Conservation (phyloP, 78 protist genomes). For the Dictyostelium citrinum region DNA sequence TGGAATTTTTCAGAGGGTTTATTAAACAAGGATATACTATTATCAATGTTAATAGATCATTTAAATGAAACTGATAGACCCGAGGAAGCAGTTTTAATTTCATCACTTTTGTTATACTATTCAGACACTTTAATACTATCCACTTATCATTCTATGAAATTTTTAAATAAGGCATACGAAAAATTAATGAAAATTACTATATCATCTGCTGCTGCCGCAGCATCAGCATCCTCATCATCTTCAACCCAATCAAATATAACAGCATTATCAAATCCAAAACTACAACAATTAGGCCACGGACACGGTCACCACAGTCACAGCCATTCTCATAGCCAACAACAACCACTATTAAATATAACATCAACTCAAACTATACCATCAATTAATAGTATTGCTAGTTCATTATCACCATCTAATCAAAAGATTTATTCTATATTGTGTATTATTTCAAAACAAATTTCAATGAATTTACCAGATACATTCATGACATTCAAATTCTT, state of each 20-base stretch:
- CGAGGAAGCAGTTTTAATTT: constrained; percentile 27
- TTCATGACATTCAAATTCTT: constrained; percentile 61
- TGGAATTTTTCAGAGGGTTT: constrained; percentile 57
- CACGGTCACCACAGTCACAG: neutral
- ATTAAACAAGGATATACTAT: constrained; percentile 40
- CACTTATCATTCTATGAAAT: constrained; percentile 13
- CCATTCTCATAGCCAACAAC: neutral
- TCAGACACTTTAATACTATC: constrained; percentile 21
- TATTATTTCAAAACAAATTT: constrained; percentile 37
- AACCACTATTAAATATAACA: neutral
- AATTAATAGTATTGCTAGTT: neutral
- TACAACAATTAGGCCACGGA: neutral
- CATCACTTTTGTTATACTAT: constrained; percentile 27
- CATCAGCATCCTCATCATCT: neutral
- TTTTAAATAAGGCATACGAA: constrained; percentile 30
- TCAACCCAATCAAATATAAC: neutral
- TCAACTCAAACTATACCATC: neutral
- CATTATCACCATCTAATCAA: constrained; percentile 21
- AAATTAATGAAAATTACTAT: constrained; percentile 10
- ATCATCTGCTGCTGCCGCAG: too few relatives aligned
- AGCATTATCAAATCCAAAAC: neutral
- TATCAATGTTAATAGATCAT: constrained; percentile 65
- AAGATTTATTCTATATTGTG: constrained; percentile 22
- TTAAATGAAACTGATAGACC: constrained; percentile 30
- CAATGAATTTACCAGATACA: constrained; percentile 56